Conservation (phyloP, 208 protist species). For the Leishmania tropica region DNA sequence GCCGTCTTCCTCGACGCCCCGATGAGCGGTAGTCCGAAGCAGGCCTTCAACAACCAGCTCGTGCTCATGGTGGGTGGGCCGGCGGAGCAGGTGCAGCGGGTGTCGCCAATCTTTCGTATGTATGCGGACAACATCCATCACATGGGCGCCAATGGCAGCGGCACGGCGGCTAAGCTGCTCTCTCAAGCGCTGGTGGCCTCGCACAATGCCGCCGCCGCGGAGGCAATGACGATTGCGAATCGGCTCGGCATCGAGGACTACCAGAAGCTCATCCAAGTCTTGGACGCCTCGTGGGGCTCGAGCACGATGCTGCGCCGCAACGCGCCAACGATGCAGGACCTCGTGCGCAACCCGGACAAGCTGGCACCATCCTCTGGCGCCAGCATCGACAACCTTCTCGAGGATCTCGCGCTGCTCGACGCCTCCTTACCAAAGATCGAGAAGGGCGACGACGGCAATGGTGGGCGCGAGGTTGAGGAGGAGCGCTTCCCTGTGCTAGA, state of each 20-base stretch:
- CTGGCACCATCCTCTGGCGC: constrained; percentile 56
- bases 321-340: constrained; percentile 80
- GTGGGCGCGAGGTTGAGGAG: constrained; percentile 36
- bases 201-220: constrained; percentile 86
- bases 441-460: not conserved
- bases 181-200: constrained; percentile 80
- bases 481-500: constrained; percentile 80
- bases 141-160: constrained; percentile 83
- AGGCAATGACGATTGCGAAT: constrained; percentile 86
- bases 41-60: constrained; percentile 82
- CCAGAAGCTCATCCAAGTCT: constrained; percentile 68
- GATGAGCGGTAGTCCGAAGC: constrained; percentile 81
- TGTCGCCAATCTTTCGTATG: constrained; percentile 83
- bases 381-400: constrained; percentile 65
- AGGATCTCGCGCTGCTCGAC: constrained; percentile 73
- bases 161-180: constrained; percentile 81
- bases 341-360: constrained; percentile 79
- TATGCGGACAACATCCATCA: constrained; percentile 86
- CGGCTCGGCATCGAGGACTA: constrained; percentile 79
- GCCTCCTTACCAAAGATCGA: constrained; percentile 47
- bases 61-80: constrained; percentile 86
- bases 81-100: constrained; percentile 68
- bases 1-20: constrained; percentile 87
- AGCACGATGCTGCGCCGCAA: constrained; percentile 91
- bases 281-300: constrained; percentile 83